A percentile compares a stretch with the other conserved stretches of the same genome.
These are phyloP conservation scores for Xylaria palmicola DNA, from an alignment of 495 filamentous ascomycete genomes.

Conservation along the genomic window DNA sequence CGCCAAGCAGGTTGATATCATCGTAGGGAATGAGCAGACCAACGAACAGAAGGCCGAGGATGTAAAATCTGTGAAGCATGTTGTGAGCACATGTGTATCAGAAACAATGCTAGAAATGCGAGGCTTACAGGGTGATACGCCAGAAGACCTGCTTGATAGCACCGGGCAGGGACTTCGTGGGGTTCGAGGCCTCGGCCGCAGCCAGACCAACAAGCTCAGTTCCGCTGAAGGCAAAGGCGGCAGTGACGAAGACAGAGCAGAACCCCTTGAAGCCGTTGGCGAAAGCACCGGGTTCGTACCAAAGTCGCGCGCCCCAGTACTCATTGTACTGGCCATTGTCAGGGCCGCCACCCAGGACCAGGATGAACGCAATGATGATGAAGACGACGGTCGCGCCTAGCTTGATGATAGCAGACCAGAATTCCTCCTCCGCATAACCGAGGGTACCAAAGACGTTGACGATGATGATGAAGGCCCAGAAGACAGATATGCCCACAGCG, in stretches of 20 bases:
- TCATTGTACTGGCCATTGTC: conserved; percentile 43
- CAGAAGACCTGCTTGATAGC: conserved; percentile 75
- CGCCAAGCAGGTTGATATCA: conserved; percentile 52
- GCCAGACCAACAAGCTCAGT: conserved; percentile 73
- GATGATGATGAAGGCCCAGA: conserved; percentile 52
- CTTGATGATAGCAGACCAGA: conserved; percentile 54
- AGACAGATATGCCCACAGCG: conserved; percentile 67
- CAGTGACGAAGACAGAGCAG: conserved; percentile 71
- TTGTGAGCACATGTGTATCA: background rate
- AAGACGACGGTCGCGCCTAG: conserved; percentile 64
- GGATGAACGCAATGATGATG: conserved; percentile 69
- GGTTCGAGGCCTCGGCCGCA: conserved; percentile 67
- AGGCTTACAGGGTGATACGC: conserved; percentile 55
- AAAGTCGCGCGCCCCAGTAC: conserved; percentile 63
- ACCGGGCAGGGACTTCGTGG: conserved; percentile 60
- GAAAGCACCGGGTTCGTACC: conserved; percentile 71
- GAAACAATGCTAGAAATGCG: background rate
- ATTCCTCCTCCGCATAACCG: conserved; percentile 71
- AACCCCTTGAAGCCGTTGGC: conserved; percentile 69
- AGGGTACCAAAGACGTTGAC: conserved; percentile 71
- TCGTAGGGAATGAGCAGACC: conserved; percentile 66
- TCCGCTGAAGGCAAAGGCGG: conserved; percentile 71
- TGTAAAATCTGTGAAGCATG: conserved; percentile 54
- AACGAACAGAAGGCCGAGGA: conserved; percentile 70
- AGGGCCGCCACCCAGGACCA: conserved; percentile 66